These are phyloP conservation scores for Dichotomocladium elegans DNA, from an alignment of 371 early-diverging fungal genomes.

Conservation along the genomic window DNA sequence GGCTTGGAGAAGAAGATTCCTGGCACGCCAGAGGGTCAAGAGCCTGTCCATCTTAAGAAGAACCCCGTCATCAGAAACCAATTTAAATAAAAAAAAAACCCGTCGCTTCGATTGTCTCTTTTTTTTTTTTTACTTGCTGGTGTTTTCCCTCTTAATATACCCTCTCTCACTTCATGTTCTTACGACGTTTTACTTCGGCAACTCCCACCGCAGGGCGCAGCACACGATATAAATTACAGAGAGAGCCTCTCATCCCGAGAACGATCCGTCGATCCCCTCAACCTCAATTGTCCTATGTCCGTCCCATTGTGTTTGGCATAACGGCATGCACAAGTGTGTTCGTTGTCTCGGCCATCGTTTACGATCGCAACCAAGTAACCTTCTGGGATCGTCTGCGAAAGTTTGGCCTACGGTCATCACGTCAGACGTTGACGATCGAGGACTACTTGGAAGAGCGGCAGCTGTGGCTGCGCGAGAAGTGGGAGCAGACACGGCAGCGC, in stretches of 20 bases:
- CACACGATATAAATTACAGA: neutral
- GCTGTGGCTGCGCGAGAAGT: slow-evolving; percentile 5
- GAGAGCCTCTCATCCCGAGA: neutral
- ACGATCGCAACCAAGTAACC: slow-evolving; percentile 21
- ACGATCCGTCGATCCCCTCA: neutral
- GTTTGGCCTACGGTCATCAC: neutral
- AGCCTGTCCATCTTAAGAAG: slow-evolving; percentile 70
- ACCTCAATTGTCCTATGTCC: slow-evolving; percentile 12
- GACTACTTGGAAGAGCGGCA: slow-evolving; percentile 7
- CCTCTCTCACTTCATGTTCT: neutral
- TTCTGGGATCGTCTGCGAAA: slow-evolving; percentile 16
- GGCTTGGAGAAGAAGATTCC: slow-evolving; percentile 78
- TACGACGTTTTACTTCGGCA: neutral
- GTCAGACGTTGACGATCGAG: slow-evolving; percentile 8
- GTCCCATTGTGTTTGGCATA: slow-evolving; percentile 17
- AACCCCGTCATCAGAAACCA: slow-evolving; percentile 60
- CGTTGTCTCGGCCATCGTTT: slow-evolving; percentile 15
- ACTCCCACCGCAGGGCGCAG: neutral
- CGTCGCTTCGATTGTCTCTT: no score
- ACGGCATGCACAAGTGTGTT: slow-evolving; percentile 10
- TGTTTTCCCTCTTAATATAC: neutral
- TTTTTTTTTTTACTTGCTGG: neutral
- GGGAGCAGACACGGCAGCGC: slow-evolving; percentile 8
- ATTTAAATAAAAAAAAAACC: slow-evolving; percentile 42
- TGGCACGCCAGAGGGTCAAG: slow-evolving; percentile 64